A percentile compares a stretch with the other conserved stretches of the same genome.
Conservation (phyloP, 345 rosid genomes). For the Boechera retrofracta region DNA sequence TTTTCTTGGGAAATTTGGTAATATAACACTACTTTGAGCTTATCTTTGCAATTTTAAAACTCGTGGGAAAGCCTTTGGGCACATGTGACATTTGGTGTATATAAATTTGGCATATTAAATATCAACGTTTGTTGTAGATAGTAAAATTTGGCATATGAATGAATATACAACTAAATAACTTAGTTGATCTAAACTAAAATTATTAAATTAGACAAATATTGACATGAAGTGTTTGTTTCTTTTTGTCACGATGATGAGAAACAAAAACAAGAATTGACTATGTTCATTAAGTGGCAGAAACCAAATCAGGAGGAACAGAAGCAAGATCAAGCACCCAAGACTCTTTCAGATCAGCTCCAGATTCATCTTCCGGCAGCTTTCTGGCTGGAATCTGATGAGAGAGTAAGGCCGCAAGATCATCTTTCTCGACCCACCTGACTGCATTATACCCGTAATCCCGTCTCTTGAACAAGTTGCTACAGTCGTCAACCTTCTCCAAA, state of each 20-base stretch:
- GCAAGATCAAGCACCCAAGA: conserved; percentile 92
- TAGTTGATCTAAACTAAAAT: neutral
- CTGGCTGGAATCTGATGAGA: conserved; percentile 93
- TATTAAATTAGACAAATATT: conserved; percentile 14
- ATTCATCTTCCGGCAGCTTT: conserved; percentile 59
- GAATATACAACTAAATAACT: conserved; percentile 1
- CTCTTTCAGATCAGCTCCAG: conserved; percentile 54
- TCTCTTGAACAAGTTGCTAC: conserved; percentile 67
- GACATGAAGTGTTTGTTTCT: conserved; percentile 18
- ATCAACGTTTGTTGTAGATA: neutral
- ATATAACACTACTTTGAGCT: neutral
- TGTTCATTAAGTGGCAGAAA: conserved; percentile 24
- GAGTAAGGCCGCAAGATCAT: conserved; percentile 52
- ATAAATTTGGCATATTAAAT: neutral
- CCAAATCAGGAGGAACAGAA: conserved; percentile 63
- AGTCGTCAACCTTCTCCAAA: conserved; percentile 81
- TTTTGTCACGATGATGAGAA: conserved; percentile 12
- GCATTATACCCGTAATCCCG: conserved; percentile 69
- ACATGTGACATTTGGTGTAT: neutral
- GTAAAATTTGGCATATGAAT: neutral
- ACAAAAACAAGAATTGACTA: neutral
- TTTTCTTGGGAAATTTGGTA: neutral
- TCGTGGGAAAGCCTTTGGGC: neutral
- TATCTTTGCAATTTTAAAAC: neutral
- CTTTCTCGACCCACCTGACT: conserved; percentile 65